Percentiles rank a stretch among this genome's conserved stretches.
Evolutionary conservation across 2,329 filamentous ascomycete genomes (phyloP).

Genomic region (Trichoderma citrinoviride): DNA sequence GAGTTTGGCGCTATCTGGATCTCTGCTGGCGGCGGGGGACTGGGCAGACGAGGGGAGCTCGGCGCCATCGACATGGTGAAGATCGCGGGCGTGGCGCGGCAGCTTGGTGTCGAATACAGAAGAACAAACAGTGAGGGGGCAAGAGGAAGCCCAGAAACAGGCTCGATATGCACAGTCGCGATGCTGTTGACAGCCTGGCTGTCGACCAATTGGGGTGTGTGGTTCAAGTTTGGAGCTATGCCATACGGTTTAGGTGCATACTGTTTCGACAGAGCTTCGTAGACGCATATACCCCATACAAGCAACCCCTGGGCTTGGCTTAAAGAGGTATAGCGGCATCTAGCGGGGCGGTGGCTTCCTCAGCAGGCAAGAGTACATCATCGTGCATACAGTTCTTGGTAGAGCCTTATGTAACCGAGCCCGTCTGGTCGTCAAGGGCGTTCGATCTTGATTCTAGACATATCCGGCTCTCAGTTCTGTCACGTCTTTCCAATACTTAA

Average conservation of each 20-base stretch:
- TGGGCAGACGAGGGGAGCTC: slow-evolving; percentile 88
- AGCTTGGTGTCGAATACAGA: neutral
- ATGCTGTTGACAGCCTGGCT: slow-evolving; percentile 20
- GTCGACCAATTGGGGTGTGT: slow-evolving; percentile 7
- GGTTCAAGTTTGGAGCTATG: slow-evolving; percentile 1
- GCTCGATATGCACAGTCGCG: neutral
- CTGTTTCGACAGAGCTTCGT: slow-evolving; percentile 21
- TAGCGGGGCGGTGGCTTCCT: slow-evolving; percentile 22
- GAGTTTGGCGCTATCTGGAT: slow-evolving; percentile 85
- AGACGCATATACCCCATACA: slow-evolving; percentile 24
- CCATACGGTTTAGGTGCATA: slow-evolving; percentile 24
- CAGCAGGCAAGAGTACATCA: slow-evolving; percentile 3
- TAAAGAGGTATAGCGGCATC: neutral
- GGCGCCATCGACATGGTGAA: slow-evolving; percentile 58
- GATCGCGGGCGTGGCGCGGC: neutral
- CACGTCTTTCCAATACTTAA: neutral
- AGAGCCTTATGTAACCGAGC: slow-evolving; percentile 15
- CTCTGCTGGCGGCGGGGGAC: slow-evolving; percentile 90
- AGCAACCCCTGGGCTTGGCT: neutral
- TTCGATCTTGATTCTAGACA: neutral
- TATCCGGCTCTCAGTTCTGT: neutral
- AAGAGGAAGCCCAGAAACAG: neutral
- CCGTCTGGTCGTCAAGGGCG: neutral
- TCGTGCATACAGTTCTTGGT: slow-evolving; percentile 12
- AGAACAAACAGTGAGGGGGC: neutral